A percentile compares a stretch with the other conserved stretches of the same genome.
phyloP scores from a whole-genome alignment of 176 grass and related monocot genomes.

The Cenchrus purpureus region DNA sequence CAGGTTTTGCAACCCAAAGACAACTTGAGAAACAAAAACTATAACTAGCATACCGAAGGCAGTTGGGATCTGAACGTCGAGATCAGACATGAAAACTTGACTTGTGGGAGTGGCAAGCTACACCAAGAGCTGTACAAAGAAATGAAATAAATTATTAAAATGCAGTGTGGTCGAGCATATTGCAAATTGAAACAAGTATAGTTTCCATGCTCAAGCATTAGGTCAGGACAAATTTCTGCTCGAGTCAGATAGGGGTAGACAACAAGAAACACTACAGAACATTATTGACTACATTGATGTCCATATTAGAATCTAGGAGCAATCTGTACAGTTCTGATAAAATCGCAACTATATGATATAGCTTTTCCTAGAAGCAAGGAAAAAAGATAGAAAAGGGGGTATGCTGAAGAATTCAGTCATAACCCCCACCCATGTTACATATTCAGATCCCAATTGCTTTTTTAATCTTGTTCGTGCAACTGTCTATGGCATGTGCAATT shows the following conservation, averaged over 20 bases:
- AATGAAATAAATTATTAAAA: constrained; percentile 23
- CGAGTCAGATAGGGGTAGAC: not conserved
- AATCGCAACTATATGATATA: not conserved
- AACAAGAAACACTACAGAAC: not conserved
- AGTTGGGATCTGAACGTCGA: constrained; percentile 91
- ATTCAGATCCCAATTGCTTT: not conserved
- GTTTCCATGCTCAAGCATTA: not conserved
- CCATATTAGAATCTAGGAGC: not conserved
- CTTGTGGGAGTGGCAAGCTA: constrained; percentile 57
- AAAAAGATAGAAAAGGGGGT: not conserved
- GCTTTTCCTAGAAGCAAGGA: not conserved
- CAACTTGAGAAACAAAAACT: not conserved
- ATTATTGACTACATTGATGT: not conserved
- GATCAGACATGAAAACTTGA: constrained; percentile 99
- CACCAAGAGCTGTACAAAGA: constrained; percentile 54
- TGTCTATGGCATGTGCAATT: not conserved
- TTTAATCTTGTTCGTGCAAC: not conserved
- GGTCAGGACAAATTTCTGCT: not conserved
- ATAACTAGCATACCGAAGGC: constrained; percentile 68
- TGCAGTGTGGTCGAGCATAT: not conserved
- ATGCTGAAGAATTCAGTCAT: not conserved
- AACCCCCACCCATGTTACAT: not conserved
- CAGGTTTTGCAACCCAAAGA: not conserved
- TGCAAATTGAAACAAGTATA: constrained; percentile 5
- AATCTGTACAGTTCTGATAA: not conserved